Base-by-base conservation (phyloP, 805 yeast species). In the Jamesozyma lodderae region DNA sequence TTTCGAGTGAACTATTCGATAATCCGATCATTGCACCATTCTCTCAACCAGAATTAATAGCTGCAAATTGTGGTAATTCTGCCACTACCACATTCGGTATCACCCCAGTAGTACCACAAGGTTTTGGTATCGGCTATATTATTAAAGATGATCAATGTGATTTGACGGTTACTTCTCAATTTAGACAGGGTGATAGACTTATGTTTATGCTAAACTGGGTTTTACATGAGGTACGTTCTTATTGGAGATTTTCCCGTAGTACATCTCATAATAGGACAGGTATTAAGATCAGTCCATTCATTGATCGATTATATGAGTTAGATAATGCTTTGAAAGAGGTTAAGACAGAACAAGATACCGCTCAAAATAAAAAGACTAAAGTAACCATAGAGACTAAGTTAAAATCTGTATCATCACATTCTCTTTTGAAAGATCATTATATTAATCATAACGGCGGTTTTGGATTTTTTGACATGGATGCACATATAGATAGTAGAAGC, bases 71-170 rank as follows among this genome's bases (percentile, higher is more conserved):
- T 64, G 96, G 96, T 16, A 87, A 86, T 57, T 87, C 94, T 9
- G 85, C 96, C 1, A 72, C 87, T 52, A 78, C 79, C 37, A 66
- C 83, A 24, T 87, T 87, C 64, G 96, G 96, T 2, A 77, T 87
- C 41, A 90, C 95, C 0, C 96, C 96, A 2, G 92, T 88, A 1
- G 70, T 77, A 15, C 78, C 86, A 32, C 86, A 82, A 51, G 96
- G 96, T 0, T 86, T 81, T 60, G 96, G 95, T n/a, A 69, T 87
- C 18, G 96, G 95, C 2, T 87, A 87, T 55, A 84, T 86, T 45
- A 79, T 87, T 48, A 88, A 86, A 56, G 77, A 73, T 39, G 92
- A 87, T 52, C 75, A 77, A 29, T 79, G 86, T 26, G 77, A 83
- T 22, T 69, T 87, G n/a, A 83, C 95, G 31, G 74, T 85, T 16